Percentiles rank a stretch among this genome's conserved stretches.
These are phyloP conservation scores for Trypanosoma avium DNA, from an alignment of 208 protist genomes.

Conservation along the genomic window DNA sequence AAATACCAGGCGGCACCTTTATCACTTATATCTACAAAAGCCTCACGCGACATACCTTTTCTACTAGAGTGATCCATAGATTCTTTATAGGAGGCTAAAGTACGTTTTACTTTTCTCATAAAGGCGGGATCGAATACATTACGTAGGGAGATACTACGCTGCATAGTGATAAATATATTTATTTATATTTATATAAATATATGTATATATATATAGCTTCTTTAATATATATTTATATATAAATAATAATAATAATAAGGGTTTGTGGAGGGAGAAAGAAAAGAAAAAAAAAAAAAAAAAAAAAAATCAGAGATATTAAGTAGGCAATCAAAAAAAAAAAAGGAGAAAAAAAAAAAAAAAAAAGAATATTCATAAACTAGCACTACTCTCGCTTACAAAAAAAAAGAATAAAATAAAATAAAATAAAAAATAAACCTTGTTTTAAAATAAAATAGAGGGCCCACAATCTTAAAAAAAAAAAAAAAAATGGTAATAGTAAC, in stretches of 20 bases:
- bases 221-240: conserved; percentile 17
- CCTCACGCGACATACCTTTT: conserved; percentile 74
- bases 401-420: conserved; percentile 11
- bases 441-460: too few relatives aligned
- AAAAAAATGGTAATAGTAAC: too few relatives aligned
- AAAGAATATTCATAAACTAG: conserved; percentile 4
- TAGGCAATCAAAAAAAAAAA: neutral
- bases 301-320: neutral
- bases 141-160: conserved; percentile 14
- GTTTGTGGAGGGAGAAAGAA: neutral
- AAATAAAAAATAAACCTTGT: conserved; percentile 4
- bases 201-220: neutral
- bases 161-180: conserved; percentile 33
- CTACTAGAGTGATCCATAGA: conserved; percentile 65
- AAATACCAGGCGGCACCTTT: conserved; percentile 88
- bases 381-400: conserved; percentile 1
- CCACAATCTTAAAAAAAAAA: too few relatives aligned
- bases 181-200: neutral
- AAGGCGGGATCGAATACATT: conserved; percentile 89
- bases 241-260: too few relatives aligned
- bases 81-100: conserved; percentile 60
- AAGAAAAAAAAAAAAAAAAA: neutral
- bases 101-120: conserved; percentile 89
- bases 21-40: conserved; percentile 87
- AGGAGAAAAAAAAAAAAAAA: conserved; percentile 1